Conservation (phyloP, 805 yeast species). For the Babjeviella inositovora region DNA sequence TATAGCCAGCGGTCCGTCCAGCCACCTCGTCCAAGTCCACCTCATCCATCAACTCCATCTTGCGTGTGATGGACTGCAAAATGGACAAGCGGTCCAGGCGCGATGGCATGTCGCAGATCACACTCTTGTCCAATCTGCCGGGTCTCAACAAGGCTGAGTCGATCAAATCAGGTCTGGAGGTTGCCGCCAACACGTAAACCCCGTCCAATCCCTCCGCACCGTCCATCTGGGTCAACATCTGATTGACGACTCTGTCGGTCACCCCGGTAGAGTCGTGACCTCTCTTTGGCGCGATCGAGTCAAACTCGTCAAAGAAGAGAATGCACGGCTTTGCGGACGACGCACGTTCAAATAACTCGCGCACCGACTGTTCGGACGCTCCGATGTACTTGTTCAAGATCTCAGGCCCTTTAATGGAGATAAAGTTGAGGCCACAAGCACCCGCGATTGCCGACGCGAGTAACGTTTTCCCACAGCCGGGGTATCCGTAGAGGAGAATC, state of each 20-base stretch:
- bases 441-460: slow-evolving; percentile 88
- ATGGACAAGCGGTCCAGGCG: slow-evolving; percentile 61
- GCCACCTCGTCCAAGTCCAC: slow-evolving; percentile 46
- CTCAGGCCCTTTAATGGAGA: slow-evolving; percentile 91
- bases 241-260: slow-evolving; percentile 94
- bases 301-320: slow-evolving; percentile 88
- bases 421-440: slow-evolving; percentile 86
- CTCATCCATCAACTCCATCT: slow-evolving; percentile 36
- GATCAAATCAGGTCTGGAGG: slow-evolving; percentile 88
- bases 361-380: slow-evolving; percentile 87
- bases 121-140: slow-evolving; percentile 87
- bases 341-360: slow-evolving; percentile 89
- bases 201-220: slow-evolving; percentile 98
- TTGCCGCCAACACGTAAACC: slow-evolving; percentile 92
- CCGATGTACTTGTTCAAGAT: slow-evolving; percentile 91
- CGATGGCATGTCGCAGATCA: slow-evolving; percentile 79
- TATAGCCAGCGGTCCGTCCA: slow-evolving; percentile 49
- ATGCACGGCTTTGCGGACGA: slow-evolving; percentile 91
- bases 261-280: slow-evolving; percentile 98
- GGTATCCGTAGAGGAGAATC: slow-evolving; percentile 80
- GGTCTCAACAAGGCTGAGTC: slow-evolving; percentile 93
- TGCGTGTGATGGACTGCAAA: slow-evolving; percentile 34
- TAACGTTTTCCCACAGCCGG: slow-evolving; percentile 94
- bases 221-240: slow-evolving; percentile 94
- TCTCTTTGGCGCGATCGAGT: slow-evolving; percentile 93